Evolutionary conservation across 208 protist species (phyloP).

Genomic region (Trichomonas gallinae): DNA sequence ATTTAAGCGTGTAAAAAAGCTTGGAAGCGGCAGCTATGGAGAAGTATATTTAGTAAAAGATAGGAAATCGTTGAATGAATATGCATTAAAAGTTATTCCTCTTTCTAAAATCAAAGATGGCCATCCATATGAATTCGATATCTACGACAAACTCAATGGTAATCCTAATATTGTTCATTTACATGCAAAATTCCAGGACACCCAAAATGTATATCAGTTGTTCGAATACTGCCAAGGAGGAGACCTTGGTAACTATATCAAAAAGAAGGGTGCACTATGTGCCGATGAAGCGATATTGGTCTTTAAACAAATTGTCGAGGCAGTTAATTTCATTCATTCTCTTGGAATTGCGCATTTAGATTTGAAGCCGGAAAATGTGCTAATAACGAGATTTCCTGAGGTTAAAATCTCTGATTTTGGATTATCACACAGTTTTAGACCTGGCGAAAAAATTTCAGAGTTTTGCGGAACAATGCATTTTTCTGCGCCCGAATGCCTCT

Average conservation of each 20-base stretch:
- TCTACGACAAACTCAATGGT: background rate
- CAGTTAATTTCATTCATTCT: background rate
- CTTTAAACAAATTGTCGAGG: background rate
- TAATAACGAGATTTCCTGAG: background rate
- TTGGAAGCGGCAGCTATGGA: background rate
- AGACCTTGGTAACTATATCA: background rate
- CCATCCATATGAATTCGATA: background rate
- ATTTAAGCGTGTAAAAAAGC: background rate
- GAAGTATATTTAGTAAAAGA: background rate
- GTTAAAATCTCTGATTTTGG: background rate
- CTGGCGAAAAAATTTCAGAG: background rate
- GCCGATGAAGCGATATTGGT: background rate
- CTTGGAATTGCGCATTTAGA: background rate
- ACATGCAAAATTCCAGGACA: background rate
- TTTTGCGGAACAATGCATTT: background rate
- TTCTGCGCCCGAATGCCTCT: background rate
- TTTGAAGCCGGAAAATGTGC: conserved; percentile 9
- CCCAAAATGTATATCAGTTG: background rate
- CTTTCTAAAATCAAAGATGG: background rate
- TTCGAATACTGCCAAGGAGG: background rate
- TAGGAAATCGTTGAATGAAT: background rate
- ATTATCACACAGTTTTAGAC: background rate
- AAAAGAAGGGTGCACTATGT: background rate
- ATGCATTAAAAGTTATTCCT: background rate
- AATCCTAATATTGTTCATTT: background rate